Evolutionary conservation across 140 eudicot genomes (phyloP).

Genomic region (Senecio squalidus): DNA sequence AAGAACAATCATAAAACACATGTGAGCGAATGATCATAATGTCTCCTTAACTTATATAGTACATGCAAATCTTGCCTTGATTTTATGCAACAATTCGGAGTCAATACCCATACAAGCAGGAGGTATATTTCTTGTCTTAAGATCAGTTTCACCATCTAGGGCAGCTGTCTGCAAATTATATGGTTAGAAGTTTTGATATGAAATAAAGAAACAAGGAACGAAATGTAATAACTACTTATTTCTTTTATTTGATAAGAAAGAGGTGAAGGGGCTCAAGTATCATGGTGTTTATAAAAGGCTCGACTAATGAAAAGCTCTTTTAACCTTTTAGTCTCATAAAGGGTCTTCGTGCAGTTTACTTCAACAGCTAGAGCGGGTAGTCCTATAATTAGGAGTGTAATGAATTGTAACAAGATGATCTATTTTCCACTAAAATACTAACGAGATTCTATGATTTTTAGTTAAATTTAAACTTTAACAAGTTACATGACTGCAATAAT

Average conservation of each 20-base stretch:
- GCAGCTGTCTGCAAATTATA: slow-evolving; percentile 72
- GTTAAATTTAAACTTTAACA: not conserved
- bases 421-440: slow-evolving; percentile 4
- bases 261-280: not conserved
- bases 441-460: not conserved
- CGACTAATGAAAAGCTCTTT: not conserved
- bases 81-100: slow-evolving; percentile 78
- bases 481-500: not conserved
- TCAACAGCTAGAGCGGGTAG: not conserved
- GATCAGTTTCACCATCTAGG: slow-evolving; percentile 97
- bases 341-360: not conserved
- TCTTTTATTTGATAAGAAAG: not conserved
- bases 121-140: slow-evolving; percentile 83
- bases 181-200: slow-evolving; percentile 8
- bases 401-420: not conserved
- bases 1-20: not conserved
- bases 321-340: not conserved
- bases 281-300: not conserved
- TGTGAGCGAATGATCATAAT: not conserved
- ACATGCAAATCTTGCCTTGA: slow-evolving; percentile 63
- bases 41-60: slow-evolving; percentile 15
- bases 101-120: slow-evolving; percentile 98
- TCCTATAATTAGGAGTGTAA: not conserved
- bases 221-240: not conserved
- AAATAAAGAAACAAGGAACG: slow-evolving; percentile 4